phyloP scores from a whole-genome alignment of 2,329 filamentous ascomycete species.

The Talaromyces sp. region DNA sequence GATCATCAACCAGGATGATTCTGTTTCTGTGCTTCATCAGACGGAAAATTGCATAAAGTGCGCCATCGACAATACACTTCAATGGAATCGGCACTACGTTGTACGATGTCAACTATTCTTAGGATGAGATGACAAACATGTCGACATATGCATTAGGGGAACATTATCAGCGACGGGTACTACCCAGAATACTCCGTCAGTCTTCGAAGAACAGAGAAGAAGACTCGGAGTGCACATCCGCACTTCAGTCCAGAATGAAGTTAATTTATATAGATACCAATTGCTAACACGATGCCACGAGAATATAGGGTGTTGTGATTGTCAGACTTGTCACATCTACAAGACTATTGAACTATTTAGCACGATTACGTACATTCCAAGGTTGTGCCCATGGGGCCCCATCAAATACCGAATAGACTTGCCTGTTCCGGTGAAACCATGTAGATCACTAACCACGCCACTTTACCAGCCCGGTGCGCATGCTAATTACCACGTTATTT shows the following conservation, averaged over 20 bases:
- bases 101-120: not conserved
- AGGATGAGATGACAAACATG: not conserved
- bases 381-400: not conserved
- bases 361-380: too few relatives aligned
- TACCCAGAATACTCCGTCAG: not conserved
- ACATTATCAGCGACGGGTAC: not conserved
- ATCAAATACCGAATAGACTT: not conserved
- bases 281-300: not conserved
- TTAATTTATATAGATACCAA: not conserved
- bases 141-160: not conserved
- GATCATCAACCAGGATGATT: constrained; percentile 4
- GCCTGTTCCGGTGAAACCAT: not conserved
- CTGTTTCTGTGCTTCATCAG: not conserved
- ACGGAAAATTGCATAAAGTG: not conserved
- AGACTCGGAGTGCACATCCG: not conserved
- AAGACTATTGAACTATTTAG: not conserved
- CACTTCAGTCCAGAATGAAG: not conserved
- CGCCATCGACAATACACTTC: not conserved
- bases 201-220: not conserved
- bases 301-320: not conserved
- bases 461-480: not conserved
- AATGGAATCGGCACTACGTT: not conserved
- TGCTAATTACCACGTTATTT: not conserved
- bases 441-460: not conserved
- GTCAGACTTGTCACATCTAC: not conserved